Percentiles rank a stretch among this genome's conserved stretches.
These are phyloP conservation scores for Coemansia sp. DNA, from an alignment of 192 early-diverging fungal genomes.

Conservation along the genomic window DNA sequence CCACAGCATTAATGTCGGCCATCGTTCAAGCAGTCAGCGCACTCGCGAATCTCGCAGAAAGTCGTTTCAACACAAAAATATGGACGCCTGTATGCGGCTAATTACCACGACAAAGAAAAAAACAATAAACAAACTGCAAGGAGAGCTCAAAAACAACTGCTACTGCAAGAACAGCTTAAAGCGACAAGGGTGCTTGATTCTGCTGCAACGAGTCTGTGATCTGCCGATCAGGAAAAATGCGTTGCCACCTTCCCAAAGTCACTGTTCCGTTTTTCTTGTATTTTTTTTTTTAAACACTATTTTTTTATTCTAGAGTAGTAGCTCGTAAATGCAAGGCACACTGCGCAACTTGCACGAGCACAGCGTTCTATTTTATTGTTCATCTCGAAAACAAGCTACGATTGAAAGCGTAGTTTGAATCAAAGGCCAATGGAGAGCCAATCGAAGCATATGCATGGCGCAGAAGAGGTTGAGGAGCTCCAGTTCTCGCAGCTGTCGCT, in stretches of 20 bases:
- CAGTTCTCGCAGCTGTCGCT: slow-evolving; percentile 37
- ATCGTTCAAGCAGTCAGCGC: neutral
- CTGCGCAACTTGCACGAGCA: neutral
- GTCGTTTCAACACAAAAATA: neutral
- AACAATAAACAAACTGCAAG: too few relatives aligned
- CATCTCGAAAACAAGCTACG: neutral
- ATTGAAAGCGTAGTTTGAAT: neutral
- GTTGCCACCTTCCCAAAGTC: too few relatives aligned
- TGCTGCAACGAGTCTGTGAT: too few relatives aligned
- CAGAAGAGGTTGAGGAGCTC: slow-evolving; percentile 4
- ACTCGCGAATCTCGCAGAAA: neutral
- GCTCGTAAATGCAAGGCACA: slow-evolving; percentile 1
- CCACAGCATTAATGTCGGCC: slow-evolving; percentile 16
- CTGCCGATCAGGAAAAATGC: too few relatives aligned
- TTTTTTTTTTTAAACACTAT: too few relatives aligned
- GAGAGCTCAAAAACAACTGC: too few relatives aligned
- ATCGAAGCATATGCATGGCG: neutral
- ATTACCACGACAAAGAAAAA: too few relatives aligned
- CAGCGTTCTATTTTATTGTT: neutral
- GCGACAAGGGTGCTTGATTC: too few relatives aligned
- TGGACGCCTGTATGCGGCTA: too few relatives aligned
- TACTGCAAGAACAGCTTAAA: too few relatives aligned
- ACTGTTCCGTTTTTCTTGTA: too few relatives aligned
- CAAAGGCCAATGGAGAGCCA: neutral
- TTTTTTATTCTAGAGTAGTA: neutral